Evolutionary conservation across 2,329 filamentous ascomycete species (phyloP), one percentile per base, ranked within the genome.

Genomic region (Curvularia sp.): DNA sequence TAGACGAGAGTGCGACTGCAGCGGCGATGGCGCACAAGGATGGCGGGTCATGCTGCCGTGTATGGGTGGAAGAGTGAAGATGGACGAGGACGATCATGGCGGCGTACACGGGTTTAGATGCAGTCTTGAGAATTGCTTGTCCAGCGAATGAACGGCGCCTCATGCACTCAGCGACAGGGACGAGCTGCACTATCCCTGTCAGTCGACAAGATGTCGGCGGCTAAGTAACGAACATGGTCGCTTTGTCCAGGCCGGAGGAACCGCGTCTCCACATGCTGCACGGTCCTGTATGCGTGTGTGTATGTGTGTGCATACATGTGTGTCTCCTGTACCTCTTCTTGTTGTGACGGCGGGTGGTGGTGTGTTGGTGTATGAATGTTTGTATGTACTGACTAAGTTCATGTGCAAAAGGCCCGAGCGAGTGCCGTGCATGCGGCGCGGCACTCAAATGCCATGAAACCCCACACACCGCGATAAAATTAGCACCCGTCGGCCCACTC

Each of bases 111-210:
- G 53, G 43, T 32, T 47, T 45, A 51, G 41, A 38, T 19, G 49
- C 49, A 67, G 59, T 61, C 65, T 68, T 67, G 64, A 60, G 25
- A 53, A 38, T 39, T 43, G 38, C 36, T 38, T 48, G 54, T 27
- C 55, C 47, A 61, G 64, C 67, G 58, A 70, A 70, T 68, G 48
- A 56, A 36, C 60, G 61, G 15, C 48, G 32, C 54, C 34, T 55
- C 52, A 57, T 55, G 52, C 62, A 57, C 46, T 36, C 41, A 30
- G 46, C 61, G 48, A 51, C 56, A 47, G 50, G 59, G 51, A 4
- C 53, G 9, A 30, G 23, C 52, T 65, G 63, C 63, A 52, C 18
- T 45, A 60, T 59, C 60, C 62, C 55, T 51, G 57, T 32, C 48
- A 12, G 51, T 30, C 51, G 57, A 53, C 25, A 45, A 42, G 48